Evolutionary conservation across 768 basidiomycete species (phyloP), one percentile per base, ranked within the genome.

Genomic region (Boletus eberwhitei): DNA sequence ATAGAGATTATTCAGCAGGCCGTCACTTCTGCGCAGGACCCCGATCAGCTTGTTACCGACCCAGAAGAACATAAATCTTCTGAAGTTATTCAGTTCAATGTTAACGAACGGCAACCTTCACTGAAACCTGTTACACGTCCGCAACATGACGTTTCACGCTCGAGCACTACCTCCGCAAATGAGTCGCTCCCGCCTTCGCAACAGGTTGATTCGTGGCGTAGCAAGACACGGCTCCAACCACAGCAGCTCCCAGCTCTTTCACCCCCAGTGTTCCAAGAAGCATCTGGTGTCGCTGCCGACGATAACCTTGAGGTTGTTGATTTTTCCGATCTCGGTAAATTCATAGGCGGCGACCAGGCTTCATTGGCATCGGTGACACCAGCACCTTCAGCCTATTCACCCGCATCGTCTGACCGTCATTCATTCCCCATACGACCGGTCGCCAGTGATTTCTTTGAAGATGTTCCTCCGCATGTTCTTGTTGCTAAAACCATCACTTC

Each of bases 241-340:
- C 62, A 65, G 52, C 74, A 73, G 21, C 68, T 54, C 14, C 53
- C 62, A 11, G 62, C 61, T 35, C 69, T 75, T 45, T 72, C 74
- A 17, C 69, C 73, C 12, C 62, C 69, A 16, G 37, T 70, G 31
- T 62, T 79, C 11, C 67, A 70, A 26, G 71, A 65, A 36, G 56
- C 67, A 11, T 57, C 87, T n/a, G 72, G 73, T 17, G 69, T 76
- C 39, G 69, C 71, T 50, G 68, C 77, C 5, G 81, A 79, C 21
- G 87, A 86, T 60, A 79, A 84, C 51, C 77, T 91, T 4, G 89
- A 91, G 62, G 80, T 88, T n/a, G 81, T 93, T 8, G 89, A 92
- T 63, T 93, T 90, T 60, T 80, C 80, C 3, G 89, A 93, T 44
- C 76, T 91, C 66, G 87, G 77, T 40, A 86, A 82, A 71, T 81